phyloP scores from a whole-genome alignment of 495 filamentous ascomycete genomes.

The Penicillium odoratum region DNA sequence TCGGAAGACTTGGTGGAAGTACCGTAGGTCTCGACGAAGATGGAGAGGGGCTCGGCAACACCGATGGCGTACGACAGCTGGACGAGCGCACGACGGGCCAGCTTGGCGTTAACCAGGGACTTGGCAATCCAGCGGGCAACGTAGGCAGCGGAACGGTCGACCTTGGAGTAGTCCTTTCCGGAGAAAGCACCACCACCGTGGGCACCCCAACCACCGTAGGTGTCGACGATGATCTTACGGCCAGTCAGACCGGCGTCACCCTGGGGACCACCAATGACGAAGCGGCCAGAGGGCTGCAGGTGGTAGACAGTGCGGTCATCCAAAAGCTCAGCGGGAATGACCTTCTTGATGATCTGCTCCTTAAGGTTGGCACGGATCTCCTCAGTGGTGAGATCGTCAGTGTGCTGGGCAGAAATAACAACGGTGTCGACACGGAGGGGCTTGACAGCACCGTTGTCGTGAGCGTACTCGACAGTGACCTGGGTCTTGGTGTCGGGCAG shows the following conservation, averaged over 20 bases:
- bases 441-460: slow-evolving; percentile 91
- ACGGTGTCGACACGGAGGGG: slow-evolving; percentile 93
- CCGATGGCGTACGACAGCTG: slow-evolving; percentile 99
- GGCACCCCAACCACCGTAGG: slow-evolving; percentile 99
- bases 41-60: slow-evolving; percentile 93
- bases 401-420: slow-evolving; percentile 95
- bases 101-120: slow-evolving; percentile 85
- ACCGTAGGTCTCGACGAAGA: slow-evolving; percentile 63
- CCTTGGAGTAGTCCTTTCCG: slow-evolving; percentile 99
- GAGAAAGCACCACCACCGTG: slow-evolving; percentile 99
- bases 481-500: slow-evolving; percentile 99
- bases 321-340: slow-evolving; percentile 88
- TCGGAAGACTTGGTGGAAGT: slow-evolving; percentile 80
- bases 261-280: slow-evolving; percentile 99
- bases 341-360: slow-evolving; percentile 94
- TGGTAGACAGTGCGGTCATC: slow-evolving; percentile 93
- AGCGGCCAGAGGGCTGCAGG: slow-evolving; percentile 96
- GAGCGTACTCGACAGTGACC: slow-evolving; percentile 97
- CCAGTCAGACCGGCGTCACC: slow-evolving; percentile 98
- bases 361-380: slow-evolving; percentile 90
- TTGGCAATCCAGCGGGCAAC: slow-evolving; percentile 98
- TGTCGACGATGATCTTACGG: slow-evolving; percentile 99
- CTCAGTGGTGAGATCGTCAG: slow-evolving; percentile 85
- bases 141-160: slow-evolving; percentile 97
- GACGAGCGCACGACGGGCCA: slow-evolving; percentile 88